phyloP scores from a whole-genome alignment of 1,139 yeast species.

The Pneumocystis carinii region DNA sequence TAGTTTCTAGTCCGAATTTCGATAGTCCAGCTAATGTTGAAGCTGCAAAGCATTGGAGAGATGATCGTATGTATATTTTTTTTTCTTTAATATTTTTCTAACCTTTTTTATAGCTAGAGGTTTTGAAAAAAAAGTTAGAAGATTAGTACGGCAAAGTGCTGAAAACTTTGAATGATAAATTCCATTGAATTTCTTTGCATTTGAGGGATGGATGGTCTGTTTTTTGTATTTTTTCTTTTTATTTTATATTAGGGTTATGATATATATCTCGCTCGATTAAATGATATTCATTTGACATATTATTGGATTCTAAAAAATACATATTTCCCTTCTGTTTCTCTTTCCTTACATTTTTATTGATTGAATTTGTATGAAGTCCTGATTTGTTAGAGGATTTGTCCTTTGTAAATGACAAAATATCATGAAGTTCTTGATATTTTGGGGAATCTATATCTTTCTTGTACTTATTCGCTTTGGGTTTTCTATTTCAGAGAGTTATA shows the following conservation, averaged over 20 bases:
- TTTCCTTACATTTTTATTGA: no score
- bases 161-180: conserved; percentile 9
- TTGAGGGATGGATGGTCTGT: not conserved
- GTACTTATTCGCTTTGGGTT: conserved; percentile 35
- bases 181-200: not conserved
- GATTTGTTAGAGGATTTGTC: no score
- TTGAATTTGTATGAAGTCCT: no score
- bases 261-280: not conserved
- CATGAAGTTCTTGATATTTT: not conserved
- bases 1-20: conserved; percentile 15
- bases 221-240: not conserved
- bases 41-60: conserved; percentile 18
- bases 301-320: not conserved
- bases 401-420: not conserved
- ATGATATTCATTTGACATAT: not conserved
- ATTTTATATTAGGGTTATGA: not conserved
- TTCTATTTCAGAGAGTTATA: conserved; percentile 61
- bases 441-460: conserved; percentile 10
- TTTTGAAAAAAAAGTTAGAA: conserved; percentile 17
- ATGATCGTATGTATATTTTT: conserved; percentile 15
- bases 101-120: conserved; percentile 11
- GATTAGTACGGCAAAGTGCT: conserved; percentile 17
- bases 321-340: not conserved
- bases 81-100: not conserved
- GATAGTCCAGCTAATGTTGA: conserved; percentile 19